Conservation (phyloP, 2,329 filamentous ascomycete genomes). For the Colletotrichum higginsianum region DNA sequence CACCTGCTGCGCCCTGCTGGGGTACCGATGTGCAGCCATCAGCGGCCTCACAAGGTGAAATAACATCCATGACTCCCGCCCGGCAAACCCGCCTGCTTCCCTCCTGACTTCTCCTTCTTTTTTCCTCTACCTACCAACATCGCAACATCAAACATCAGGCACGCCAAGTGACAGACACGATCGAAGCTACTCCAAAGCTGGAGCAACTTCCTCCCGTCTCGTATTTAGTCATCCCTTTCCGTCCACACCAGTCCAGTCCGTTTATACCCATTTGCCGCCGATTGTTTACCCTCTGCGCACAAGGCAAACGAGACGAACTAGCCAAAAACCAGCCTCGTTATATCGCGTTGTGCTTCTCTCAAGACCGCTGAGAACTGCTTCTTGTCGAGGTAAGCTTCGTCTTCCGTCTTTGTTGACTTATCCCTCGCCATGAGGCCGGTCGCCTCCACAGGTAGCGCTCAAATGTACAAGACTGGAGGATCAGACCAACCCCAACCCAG, state of each 20-base stretch:
- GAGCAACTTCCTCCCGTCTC: conserved; percentile 16
- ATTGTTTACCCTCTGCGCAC: neutral
- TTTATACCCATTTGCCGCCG: conserved; percentile 10
- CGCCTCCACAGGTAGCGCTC: neutral
- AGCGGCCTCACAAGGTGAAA: conserved; percentile 43
- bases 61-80: conserved; percentile 47
- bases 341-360: neutral
- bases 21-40: conserved; percentile 28
- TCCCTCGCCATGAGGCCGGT: no score
- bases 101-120: conserved; percentile 22
- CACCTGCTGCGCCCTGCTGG: conserved; percentile 44
- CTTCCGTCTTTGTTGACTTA: neutral
- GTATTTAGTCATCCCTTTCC: neutral
- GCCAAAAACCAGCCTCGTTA: neutral
- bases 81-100: conserved; percentile 1
- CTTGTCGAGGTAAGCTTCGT: conserved; percentile 16
- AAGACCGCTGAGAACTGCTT: neutral
- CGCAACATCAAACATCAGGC: neutral
- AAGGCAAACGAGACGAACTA: neutral
- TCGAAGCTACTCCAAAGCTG: conserved; percentile 28
- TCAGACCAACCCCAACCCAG: no score
- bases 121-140: neutral
- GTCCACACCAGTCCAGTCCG: conserved; percentile 14
- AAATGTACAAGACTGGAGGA: neutral
- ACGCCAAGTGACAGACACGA: conserved; percentile 24